Evolutionary conservation across 2,329 filamentous ascomycete genomes (phyloP).

Genomic region (Exophiala mesophila): DNA sequence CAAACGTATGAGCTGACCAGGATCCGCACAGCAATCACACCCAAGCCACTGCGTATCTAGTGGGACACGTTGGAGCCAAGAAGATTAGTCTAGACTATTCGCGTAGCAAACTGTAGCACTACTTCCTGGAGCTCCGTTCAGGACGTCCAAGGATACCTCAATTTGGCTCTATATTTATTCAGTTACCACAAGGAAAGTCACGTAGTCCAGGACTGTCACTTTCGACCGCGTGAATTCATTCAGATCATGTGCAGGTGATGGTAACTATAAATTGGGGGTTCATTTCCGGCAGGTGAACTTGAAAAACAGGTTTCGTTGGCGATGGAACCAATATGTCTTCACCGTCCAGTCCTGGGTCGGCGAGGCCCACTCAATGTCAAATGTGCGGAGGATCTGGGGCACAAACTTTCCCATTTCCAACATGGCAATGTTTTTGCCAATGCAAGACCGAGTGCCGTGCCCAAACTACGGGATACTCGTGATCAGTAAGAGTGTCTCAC

Average conservation of each 20-base stretch:
- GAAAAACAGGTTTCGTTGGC: background rate
- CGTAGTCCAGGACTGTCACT: too few relatives aligned
- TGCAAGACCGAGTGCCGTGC: conserved; percentile 27
- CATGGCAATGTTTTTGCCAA: conserved; percentile 35
- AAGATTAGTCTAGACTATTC: conserved; percentile 44
- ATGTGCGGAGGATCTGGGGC: conserved; percentile 31
- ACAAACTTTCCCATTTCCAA: conserved; percentile 37
- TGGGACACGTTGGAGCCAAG: conserved; percentile 49
- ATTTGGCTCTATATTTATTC: too few relatives aligned
- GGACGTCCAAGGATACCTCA: too few relatives aligned
- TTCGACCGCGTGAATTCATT: too few relatives aligned
- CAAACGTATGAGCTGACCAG: background rate
- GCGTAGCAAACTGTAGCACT: background rate
- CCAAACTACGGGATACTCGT: conserved; percentile 24
- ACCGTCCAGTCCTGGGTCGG: conserved; percentile 2
- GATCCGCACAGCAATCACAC: conserved; percentile 42
- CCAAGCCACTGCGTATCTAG: conserved; percentile 51
- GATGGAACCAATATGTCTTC: conserved; percentile 6
- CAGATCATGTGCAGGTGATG: too few relatives aligned
- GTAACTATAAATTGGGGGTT: too few relatives aligned
- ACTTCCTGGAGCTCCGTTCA: too few relatives aligned
- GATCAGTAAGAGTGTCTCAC: background rate
- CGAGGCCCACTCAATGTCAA: conserved; percentile 11
- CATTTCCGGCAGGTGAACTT: too few relatives aligned
- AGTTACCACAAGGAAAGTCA: too few relatives aligned